These are phyloP conservation scores for Phaffia rhodozyma DNA, from an alignment of 1,284 basidiomycete species.

Conservation along the genomic window DNA sequence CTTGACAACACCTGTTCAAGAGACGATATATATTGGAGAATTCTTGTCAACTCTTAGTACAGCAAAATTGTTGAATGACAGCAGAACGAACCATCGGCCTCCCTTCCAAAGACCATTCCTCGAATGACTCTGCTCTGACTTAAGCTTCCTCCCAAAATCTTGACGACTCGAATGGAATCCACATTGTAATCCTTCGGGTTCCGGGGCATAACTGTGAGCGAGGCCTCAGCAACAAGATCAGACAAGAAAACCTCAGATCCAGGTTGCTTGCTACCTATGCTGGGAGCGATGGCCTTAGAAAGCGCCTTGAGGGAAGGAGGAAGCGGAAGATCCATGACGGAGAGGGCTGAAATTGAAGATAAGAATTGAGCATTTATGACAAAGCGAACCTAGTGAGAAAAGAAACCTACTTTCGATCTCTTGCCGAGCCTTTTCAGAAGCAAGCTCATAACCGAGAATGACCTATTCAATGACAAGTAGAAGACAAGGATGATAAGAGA, in stretches of 20 bases:
- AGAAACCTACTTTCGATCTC: constrained; percentile 73
- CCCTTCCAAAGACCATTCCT: constrained; percentile 96
- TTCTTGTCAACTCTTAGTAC: neutral
- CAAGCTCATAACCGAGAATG: constrained; percentile 90
- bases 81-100: constrained; percentile 66
- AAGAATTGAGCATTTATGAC: neutral
- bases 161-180: constrained; percentile 95
- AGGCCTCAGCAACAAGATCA: constrained; percentile 81
- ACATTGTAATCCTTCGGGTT: constrained; percentile 90
- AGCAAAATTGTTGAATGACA: neutral
- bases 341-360: constrained; percentile 25
- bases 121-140: constrained; percentile 74
- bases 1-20: constrained; percentile 55
- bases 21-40: neutral
- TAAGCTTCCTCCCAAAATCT: constrained; percentile 90
- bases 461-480: constrained; percentile 34
- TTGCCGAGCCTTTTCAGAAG: constrained; percentile 68
- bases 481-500: neutral
- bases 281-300: constrained; percentile 68
- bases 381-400: neutral
- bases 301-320: constrained; percentile 71
- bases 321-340: constrained; percentile 47
- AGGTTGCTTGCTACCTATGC: constrained; percentile 95
- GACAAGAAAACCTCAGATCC: constrained; percentile 79
- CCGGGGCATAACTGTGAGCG: constrained; percentile 75